Conservation (phyloP, 441 rosid species). For the Populus hybrid region DNA sequence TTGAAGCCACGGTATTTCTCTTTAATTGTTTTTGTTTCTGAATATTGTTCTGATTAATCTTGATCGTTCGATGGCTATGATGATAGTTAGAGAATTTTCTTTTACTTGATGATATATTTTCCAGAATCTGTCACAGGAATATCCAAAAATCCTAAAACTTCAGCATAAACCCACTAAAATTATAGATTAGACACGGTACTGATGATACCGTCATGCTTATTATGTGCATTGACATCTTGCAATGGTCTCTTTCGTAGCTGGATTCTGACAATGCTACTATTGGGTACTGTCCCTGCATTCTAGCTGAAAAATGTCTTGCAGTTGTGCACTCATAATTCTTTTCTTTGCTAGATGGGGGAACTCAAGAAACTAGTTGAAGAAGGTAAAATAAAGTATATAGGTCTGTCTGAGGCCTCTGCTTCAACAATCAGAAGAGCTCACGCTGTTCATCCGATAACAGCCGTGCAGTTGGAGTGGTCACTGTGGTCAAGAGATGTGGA, state of each 20-base stretch:
- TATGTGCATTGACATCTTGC: not conserved
- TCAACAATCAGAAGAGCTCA: too few relatives aligned
- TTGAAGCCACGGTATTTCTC: too few relatives aligned
- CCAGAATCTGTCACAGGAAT: too few relatives aligned
- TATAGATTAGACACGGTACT: too few relatives aligned
- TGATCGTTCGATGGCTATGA: not conserved
- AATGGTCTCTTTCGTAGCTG: too few relatives aligned
- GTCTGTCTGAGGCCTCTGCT: too few relatives aligned
- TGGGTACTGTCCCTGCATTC: not conserved
- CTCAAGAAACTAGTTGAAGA: conserved; percentile 62
- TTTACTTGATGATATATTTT: not conserved
- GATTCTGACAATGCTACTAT: not conserved
- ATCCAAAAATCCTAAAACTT: not conserved
- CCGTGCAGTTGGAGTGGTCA: conserved; percentile 69
- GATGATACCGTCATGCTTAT: too few relatives aligned
- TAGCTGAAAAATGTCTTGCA: not conserved
- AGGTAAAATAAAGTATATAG: conserved; percentile 64
- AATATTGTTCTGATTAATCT: too few relatives aligned
- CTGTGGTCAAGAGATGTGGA: conserved; percentile 79
- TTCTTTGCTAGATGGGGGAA: conserved; percentile 44
- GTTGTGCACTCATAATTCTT: not conserved
- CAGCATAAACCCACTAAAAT: too few relatives aligned
- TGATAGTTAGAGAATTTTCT: not conserved
- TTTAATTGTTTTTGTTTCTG: too few relatives aligned
- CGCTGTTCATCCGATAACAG: conserved; percentile 46